phyloP scores from a whole-genome alignment of 345 rosid genomes.

The Populus davidiana region DNA sequence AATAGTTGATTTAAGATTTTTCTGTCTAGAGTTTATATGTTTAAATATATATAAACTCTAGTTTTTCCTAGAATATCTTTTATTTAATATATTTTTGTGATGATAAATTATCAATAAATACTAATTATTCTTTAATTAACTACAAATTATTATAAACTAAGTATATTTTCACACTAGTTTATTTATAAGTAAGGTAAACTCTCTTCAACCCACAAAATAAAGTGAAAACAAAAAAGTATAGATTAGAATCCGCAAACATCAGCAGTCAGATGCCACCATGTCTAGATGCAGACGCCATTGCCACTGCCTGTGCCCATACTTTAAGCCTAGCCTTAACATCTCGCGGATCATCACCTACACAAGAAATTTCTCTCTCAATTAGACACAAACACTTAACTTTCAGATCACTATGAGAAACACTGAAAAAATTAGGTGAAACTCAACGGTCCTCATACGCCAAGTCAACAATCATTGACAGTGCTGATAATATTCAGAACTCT shows the following conservation, averaged over 20 bases:
- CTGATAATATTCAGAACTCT: neutral
- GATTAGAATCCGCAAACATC: slow-evolving; percentile 11
- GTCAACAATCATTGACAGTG: neutral
- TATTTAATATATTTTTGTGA: no score
- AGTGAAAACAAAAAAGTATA: slow-evolving; percentile 6
- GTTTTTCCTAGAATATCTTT: fast-evolving
- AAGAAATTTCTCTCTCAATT: neutral
- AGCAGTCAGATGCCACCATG: slow-evolving; percentile 22
- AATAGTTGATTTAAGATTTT: no score
- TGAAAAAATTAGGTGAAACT: neutral
- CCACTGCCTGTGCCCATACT: slow-evolving; percentile 98
- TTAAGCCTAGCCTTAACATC: slow-evolving; percentile 91
- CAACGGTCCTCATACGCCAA: neutral
- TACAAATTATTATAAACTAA: no score
- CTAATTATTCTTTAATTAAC: no score
- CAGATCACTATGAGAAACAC: neutral
- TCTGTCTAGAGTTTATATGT: no score
- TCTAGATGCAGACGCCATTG: slow-evolving; percentile 58
- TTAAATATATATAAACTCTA: no score
- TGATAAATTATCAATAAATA: no score
- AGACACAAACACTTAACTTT: neutral
- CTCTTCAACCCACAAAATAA: slow-evolving; percentile 14
- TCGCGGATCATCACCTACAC: slow-evolving; percentile 80
- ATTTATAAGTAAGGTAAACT: neutral
- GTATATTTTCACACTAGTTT: no score